These are phyloP conservation scores for Capsicum pubescens DNA, from an alignment of 257 asterid genomes.

Conservation along the genomic window DNA sequence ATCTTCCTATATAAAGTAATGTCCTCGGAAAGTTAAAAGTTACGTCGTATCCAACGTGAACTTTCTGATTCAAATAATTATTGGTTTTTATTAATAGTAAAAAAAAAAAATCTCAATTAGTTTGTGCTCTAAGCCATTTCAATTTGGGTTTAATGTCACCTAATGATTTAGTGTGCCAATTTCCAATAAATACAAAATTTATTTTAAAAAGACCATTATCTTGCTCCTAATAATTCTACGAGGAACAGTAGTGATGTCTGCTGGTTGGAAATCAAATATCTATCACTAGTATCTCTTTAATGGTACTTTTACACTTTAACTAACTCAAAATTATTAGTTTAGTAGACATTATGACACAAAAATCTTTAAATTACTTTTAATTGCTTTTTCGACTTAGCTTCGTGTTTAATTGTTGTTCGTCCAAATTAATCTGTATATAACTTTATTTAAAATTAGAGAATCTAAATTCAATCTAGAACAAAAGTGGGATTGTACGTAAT, in stretches of 20 bases:
- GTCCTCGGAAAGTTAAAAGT: too few relatives aligned
- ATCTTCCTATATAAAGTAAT: too few relatives aligned
- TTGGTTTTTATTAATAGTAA: not conserved
- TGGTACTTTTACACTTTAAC: constrained; percentile 5
- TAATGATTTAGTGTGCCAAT: not conserved
- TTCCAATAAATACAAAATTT: not conserved
- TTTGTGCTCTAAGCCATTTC: not conserved
- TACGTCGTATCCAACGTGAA: too few relatives aligned
- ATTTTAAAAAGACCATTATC: not conserved
- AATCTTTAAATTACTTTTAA: constrained; percentile 8
- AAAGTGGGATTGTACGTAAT: not conserved
- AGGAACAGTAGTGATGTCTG: not conserved
- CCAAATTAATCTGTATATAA: not conserved
- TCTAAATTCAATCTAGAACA: not conserved
- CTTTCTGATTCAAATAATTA: not conserved
- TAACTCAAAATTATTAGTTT: constrained; percentile 7
- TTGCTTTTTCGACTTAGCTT: not conserved
- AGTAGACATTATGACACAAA: not conserved
- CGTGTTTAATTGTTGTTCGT: not conserved
- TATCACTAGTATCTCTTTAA: not conserved
- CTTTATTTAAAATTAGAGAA: not conserved
- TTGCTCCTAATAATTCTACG: not conserved
- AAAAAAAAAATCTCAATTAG: not conserved
- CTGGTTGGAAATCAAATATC: constrained; percentile 11
- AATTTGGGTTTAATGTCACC: not conserved